Evolutionary conservation across 2,329 filamentous ascomycete species (phyloP), one percentile per base, ranked within the genome.

Genomic region (Venturia aucupariae): DNA sequence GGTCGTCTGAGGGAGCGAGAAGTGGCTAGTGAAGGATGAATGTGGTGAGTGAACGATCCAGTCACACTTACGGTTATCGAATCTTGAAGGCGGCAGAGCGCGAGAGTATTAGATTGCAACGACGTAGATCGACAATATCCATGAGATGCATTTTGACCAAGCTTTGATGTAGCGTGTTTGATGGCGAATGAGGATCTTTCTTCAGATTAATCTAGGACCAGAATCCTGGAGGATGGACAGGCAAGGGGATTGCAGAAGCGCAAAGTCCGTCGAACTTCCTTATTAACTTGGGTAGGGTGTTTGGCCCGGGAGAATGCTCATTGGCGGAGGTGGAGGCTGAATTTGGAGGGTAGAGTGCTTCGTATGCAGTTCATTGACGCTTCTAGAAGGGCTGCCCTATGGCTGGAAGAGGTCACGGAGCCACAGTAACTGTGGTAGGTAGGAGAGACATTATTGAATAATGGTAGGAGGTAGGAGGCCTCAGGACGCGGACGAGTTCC

Each of bases 101-200:
- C 17, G 4, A 32, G 5, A 35, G 15, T 57, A n/a, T n/a, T n/a
- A 57, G 19, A 57, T 35, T 35, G 51, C 27, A 57, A 38, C 51
- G 30, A 57, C 51, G 51, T 35, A 35, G 51, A 57, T 57, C 51
- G 35, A 57, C 51, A 57, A 57, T 57, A 17, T 35, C 30, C 51
- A 35, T 35, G 51, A 57, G 51, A 57, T 35, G 30, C 19, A n/a
- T 57, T 35, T 35, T 27, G 22, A 35, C 51, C 51, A 57, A 57
- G 51, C 51, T 57, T 57, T 57, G 51, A 57, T 35, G 51, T 19
- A 57, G 51, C 51, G 30, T n/a, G 51, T 10, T 35, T n/a, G 51
- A 22, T n/a, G 19, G 27, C 51, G 27, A 57, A 57, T 57, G 2
- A 27, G 51, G 30, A 7, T n/a, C 5, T n/a, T 1, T 57, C 27